Evolutionary conservation across 129 eudicot genomes (phyloP).

Genomic region (Calendula officinalis): DNA sequence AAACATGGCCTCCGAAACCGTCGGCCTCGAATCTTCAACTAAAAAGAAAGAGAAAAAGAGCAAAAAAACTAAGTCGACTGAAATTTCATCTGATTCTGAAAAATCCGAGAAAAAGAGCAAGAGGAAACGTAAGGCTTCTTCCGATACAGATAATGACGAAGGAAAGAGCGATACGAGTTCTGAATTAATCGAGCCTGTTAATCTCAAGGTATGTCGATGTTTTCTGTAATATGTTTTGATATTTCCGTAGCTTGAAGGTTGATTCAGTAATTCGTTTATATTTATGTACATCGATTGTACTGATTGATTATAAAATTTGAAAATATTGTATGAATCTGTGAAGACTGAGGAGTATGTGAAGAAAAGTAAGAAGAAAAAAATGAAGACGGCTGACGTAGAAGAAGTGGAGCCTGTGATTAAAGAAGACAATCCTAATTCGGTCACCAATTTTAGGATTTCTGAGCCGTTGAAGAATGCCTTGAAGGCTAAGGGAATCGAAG

Average conservation of each 20-base stretch:
- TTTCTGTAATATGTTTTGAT: too few relatives aligned
- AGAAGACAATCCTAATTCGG: slow-evolving; percentile 65
- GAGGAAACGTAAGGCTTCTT: slow-evolving; percentile 64
- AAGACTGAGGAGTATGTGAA: slow-evolving; percentile 39
- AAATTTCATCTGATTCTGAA: slow-evolving; percentile 33
- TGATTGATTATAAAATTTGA: too few relatives aligned
- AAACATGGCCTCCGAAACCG: slow-evolving; percentile 30
- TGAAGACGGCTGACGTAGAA: slow-evolving; percentile 39
- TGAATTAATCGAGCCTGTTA: slow-evolving; percentile 58
- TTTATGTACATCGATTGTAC: not conserved
- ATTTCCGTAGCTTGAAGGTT: not conserved
- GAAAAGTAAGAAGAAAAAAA: slow-evolving; percentile 57
- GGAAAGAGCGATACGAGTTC: slow-evolving; percentile 73
- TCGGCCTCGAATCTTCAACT: slow-evolving; percentile 31
- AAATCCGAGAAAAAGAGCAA: slow-evolving; percentile 41
- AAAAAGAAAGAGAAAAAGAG: slow-evolving; percentile 54
- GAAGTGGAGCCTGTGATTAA: slow-evolving; percentile 34
- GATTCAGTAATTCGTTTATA: not conserved
- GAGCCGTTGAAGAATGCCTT: slow-evolving; percentile 66
- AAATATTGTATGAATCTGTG: slow-evolving; percentile 5
- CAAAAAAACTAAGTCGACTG: slow-evolving; percentile 40
- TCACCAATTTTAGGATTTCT: slow-evolving; percentile 69
- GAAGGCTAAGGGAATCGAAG: slow-evolving; percentile 74
- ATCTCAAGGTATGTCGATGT: slow-evolving; percentile 32
- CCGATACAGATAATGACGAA: slow-evolving; percentile 38